These are phyloP conservation scores for Sarocladium strictum DNA, from an alignment of 2,329 filamentous ascomycete species.

Conservation along the genomic window DNA sequence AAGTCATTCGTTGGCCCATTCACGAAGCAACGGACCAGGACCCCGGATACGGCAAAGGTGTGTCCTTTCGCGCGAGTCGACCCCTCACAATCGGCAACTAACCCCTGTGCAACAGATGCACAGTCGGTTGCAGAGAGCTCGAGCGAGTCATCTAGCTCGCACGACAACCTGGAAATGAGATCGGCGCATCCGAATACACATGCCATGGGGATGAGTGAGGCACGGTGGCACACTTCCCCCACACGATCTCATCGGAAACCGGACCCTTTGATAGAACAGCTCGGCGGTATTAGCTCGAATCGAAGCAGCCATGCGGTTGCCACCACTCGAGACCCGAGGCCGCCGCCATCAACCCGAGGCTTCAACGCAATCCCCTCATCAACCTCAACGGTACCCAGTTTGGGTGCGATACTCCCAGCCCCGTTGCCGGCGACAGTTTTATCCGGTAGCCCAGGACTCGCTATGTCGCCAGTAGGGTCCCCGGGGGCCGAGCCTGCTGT, in stretches of 20 bases:
- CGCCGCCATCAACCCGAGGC: conserved; percentile 24
- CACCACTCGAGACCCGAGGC: conserved; percentile 18
- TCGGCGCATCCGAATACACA: conserved; percentile 11
- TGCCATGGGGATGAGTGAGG: neutral
- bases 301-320: neutral
- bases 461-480: neutral
- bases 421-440: neutral
- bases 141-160: conserved; percentile 30
- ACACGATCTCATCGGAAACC: conserved; percentile 21
- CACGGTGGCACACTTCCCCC: neutral
- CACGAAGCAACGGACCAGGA: conserved; percentile 28
- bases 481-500: neutral
- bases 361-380: conserved; percentile 19
- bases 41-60: conserved; percentile 32
- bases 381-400: neutral
- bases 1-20: conserved; percentile 26
- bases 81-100: neutral
- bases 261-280: conserved; percentile 19
- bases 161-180: conserved; percentile 35
- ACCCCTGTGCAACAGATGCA: conserved; percentile 8
- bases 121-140: conserved; percentile 29
- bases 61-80: conserved; percentile 13
- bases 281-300: conserved; percentile 3
- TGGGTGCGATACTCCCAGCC: neutral
- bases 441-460: neutral